phyloP scores from a whole-genome alignment of 345 rosid genomes.

The Cochlearia excelsa region DNA sequence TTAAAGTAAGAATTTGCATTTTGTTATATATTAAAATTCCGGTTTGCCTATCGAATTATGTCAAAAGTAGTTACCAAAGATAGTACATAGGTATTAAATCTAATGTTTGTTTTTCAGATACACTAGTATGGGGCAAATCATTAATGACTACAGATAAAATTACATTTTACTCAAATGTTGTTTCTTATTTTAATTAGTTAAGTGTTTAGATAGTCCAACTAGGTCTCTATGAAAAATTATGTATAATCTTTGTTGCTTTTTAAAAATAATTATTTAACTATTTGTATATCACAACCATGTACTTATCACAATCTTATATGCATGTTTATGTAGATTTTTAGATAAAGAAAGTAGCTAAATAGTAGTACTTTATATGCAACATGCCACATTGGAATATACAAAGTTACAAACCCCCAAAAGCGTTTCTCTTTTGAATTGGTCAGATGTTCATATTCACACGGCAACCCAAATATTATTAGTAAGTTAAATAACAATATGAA shows the following conservation, averaged over 20 bases:
- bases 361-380: conserved; percentile 31
- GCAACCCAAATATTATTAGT: neutral
- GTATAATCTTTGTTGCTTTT: conserved; percentile 15
- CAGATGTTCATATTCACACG: conserved; percentile 18
- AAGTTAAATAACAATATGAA: neutral
- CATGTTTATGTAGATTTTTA: conserved; percentile 9
- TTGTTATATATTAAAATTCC: too few species aligned
- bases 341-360: neutral
- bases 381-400: conserved; percentile 37
- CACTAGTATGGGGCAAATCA: conserved; percentile 11
- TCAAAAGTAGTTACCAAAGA: too few species aligned
- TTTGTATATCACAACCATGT: conserved; percentile 23
- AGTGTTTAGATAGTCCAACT: conserved; percentile 26
- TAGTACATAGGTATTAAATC: neutral
- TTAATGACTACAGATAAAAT: conserved; percentile 7
- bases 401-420: neutral
- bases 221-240: conserved; percentile 11
- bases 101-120: conserved; percentile 31
- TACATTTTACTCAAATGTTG: conserved; percentile 5
- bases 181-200: conserved; percentile 19
- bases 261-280: neutral
- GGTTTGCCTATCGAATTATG: too few species aligned
- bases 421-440: conserved; percentile 13
- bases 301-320: conserved; percentile 30
- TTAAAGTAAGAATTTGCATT: too few species aligned